phyloP scores from a whole-genome alignment of 2,329 filamentous ascomycete species.

The Cercospora nicotianae region DNA sequence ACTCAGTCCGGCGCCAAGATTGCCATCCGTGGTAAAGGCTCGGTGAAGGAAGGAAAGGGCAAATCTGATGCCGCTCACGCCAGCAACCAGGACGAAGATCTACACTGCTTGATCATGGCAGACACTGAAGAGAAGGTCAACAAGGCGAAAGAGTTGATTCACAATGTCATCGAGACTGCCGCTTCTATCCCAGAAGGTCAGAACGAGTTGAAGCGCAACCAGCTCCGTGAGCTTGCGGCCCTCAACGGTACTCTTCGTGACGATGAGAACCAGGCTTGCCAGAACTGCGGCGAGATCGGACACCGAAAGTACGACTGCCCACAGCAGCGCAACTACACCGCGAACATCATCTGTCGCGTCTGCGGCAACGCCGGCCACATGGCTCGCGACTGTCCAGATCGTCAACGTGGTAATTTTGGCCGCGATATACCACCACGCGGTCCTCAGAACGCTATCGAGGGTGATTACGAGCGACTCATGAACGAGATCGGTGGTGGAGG shows the following conservation, averaged over 20 bases:
- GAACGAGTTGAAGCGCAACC: constrained; percentile 98
- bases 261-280: constrained; percentile 98
- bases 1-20: constrained; percentile 96
- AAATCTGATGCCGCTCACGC: constrained; percentile 98
- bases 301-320: constrained; percentile 99
- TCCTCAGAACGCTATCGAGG: constrained; percentile 72
- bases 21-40: constrained; percentile 98
- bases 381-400: constrained; percentile 95
- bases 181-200: constrained; percentile 98
- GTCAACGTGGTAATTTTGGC: constrained; percentile 87
- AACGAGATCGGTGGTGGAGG: constrained; percentile 78
- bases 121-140: constrained; percentile 99
- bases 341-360: constrained; percentile 97
- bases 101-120: constrained; percentile 99
- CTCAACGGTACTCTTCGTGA: constrained; percentile 99
- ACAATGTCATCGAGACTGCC: constrained; percentile 98
- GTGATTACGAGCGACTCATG: constrained; percentile 98
- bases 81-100: constrained; percentile 99
- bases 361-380: constrained; percentile 98
- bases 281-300: constrained; percentile 98
- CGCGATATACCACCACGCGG: constrained; percentile 66
- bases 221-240: constrained; percentile 93
- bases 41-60: constrained; percentile 98
- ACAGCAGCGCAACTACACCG: constrained; percentile 97
- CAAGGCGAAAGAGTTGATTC: constrained; percentile 97